phyloP scores from a whole-genome alignment of 164 flowering plant species.

The Umbellularia californica region DNA sequence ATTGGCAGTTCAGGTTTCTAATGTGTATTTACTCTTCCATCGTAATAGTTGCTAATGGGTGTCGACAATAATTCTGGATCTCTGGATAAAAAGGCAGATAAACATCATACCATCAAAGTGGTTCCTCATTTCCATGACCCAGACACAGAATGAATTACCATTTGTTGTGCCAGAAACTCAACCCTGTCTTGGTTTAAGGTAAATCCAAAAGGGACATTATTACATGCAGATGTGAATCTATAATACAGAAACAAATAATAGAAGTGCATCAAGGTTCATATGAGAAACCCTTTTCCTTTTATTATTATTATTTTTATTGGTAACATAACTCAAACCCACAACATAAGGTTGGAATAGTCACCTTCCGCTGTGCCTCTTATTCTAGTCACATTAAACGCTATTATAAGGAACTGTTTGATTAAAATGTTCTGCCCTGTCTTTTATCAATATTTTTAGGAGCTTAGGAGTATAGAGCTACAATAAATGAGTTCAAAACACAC shows the following conservation, averaged over 20 bases:
- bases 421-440: background rate
- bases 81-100: background rate
- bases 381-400: background rate
- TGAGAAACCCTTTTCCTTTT: too few relatives aligned
- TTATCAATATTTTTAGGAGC: background rate
- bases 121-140: background rate
- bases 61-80: too few relatives aligned
- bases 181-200: background rate
- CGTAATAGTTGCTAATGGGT: too few relatives aligned
- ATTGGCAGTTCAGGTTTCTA: too few relatives aligned
- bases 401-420: background rate
- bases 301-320: too few relatives aligned
- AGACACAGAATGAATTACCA: background rate
- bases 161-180: background rate
- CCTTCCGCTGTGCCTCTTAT: background rate
- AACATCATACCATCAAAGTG: background rate
- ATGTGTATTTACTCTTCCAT: too few relatives aligned
- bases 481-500: too few relatives aligned
- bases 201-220: too few relatives aligned
- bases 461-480: background rate
- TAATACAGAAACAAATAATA: background rate
- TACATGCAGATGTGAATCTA: background rate
- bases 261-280: background rate
- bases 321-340: too few relatives aligned
- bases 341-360: too few relatives aligned